phyloP scores from a whole-genome alignment of 2,329 filamentous ascomycete genomes.

The Ophiostoma ulmi region DNA sequence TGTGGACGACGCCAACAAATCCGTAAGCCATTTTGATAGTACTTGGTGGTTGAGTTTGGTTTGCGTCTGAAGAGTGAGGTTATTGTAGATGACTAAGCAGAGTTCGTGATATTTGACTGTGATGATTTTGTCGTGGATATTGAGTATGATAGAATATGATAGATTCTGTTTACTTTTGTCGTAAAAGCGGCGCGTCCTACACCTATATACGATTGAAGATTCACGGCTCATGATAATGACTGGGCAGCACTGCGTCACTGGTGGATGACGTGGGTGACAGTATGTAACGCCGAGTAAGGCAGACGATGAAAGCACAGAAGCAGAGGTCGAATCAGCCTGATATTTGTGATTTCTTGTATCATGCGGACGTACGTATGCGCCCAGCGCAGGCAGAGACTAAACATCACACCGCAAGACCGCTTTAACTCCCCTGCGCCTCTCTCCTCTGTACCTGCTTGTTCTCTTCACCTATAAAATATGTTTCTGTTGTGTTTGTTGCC shows the following conservation, averaged over 20 bases:
- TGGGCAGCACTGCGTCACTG: slow-evolving; percentile 8
- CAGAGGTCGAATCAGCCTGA: not conserved
- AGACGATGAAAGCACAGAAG: not conserved
- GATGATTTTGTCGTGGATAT: not conserved
- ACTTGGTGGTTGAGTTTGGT: not conserved
- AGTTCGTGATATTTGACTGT: not conserved
- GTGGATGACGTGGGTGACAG: slow-evolving; percentile 7
- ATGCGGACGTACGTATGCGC: slow-evolving; percentile 1
- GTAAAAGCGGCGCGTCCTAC: not conserved
- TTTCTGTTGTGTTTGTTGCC: not conserved
- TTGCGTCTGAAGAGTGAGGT: not conserved
- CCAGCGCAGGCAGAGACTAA: not conserved
- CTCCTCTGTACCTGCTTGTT: not conserved
- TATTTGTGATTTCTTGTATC: not conserved
- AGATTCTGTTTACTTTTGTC: not conserved
- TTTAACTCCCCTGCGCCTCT: not conserved
- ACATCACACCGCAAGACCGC: not conserved
- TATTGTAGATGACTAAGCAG: not conserved
- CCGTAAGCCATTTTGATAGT: slow-evolving; percentile 46
- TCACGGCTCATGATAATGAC: not conserved
- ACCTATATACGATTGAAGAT: not conserved
- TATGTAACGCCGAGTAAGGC: slow-evolving; percentile 11
- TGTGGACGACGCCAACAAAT: slow-evolving; percentile 59
- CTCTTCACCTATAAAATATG: not conserved
- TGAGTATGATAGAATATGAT: not conserved